phyloP scores from a whole-genome alignment of 2,329 filamentous ascomycete species.

The Penicillium sp. region DNA sequence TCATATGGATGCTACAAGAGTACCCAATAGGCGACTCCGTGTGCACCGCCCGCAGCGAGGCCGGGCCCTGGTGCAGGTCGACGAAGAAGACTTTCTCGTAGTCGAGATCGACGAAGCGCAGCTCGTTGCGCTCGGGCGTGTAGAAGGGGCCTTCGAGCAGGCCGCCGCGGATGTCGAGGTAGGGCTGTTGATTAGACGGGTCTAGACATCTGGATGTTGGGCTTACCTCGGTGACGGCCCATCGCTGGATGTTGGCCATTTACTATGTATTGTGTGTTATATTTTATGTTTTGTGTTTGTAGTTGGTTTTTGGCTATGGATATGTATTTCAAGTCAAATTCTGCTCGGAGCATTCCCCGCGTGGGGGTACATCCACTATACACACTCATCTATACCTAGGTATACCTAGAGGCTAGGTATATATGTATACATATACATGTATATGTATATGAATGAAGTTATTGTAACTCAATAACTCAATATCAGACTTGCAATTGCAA shows the following conservation, averaged over 20 bases:
- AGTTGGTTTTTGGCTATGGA: no score
- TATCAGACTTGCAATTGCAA: no score
- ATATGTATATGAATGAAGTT: no score
- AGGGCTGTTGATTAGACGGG: slow-evolving; percentile 28
- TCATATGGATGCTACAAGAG: slow-evolving; percentile 13
- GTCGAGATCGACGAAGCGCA: slow-evolving; percentile 65
- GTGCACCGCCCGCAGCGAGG: slow-evolving; percentile 54
- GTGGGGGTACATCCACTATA: no score
- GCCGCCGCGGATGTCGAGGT: slow-evolving; percentile 34
- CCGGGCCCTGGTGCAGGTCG: slow-evolving; percentile 59
- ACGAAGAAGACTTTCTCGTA: slow-evolving; percentile 70
- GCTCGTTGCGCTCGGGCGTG: slow-evolving; percentile 35
- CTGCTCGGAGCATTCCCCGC: slow-evolving; percentile 6
- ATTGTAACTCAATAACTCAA: no score
- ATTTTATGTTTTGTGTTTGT: no score
- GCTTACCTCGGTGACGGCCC: slow-evolving; percentile 45
- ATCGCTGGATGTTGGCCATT: slow-evolving; percentile 32
- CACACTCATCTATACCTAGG: no score
- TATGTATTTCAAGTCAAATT: not conserved
- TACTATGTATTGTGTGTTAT: no score
- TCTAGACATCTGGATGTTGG: slow-evolving; percentile 13
- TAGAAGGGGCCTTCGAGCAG: slow-evolving; percentile 41
- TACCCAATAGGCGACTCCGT: slow-evolving; percentile 57
- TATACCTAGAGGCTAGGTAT: no score
- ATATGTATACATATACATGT: not conserved